Conservation (phyloP, 352 stramenopile genomes). For the Phytophthora pinifolia region DNA sequence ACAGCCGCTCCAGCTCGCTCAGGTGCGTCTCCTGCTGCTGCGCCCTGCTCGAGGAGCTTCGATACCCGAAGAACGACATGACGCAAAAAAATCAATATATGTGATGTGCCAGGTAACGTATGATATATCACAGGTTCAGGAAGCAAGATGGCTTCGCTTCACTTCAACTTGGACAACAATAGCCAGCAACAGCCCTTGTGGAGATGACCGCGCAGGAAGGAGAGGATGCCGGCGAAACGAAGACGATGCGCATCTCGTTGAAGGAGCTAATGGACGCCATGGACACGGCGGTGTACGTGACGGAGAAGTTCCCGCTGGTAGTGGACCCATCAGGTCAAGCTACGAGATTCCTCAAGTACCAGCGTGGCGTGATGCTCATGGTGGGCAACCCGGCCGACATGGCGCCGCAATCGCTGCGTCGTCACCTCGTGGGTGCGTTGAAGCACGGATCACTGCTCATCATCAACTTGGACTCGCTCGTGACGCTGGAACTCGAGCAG, state of each 20-base stretch:
- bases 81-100: slow-evolving; percentile 9
- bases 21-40: slow-evolving; percentile 71
- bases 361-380: slow-evolving; percentile 84
- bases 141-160: slow-evolving; percentile 10
- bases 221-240: background rate
- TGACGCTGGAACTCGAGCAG: slow-evolving; percentile 68
- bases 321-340: slow-evolving; percentile 80
- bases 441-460: slow-evolving; percentile 73
- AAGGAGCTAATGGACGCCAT: slow-evolving; percentile 87
- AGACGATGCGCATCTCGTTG: slow-evolving; percentile 51
- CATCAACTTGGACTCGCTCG: slow-evolving; percentile 74
- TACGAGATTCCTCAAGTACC: slow-evolving; percentile 89
- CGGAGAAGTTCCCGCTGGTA: slow-evolving; percentile 87
- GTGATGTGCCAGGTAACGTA: background rate
- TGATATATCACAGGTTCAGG: background rate
- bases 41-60: slow-evolving; percentile 49
- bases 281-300: slow-evolving; percentile 83
- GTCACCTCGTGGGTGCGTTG: slow-evolving; percentile 73
- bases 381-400: slow-evolving; percentile 73
- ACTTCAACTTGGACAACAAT: slow-evolving; percentile 15
- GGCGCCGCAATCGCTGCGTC: slow-evolving; percentile 58
- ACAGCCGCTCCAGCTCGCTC: slow-evolving; percentile 82
- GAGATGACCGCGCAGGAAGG: slow-evolving; percentile 15
- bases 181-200: slow-evolving; percentile 9
- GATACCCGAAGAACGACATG: slow-evolving; percentile 75